Conservation (phyloP, 345 rosid genomes). For the Punica granatum region DNA sequence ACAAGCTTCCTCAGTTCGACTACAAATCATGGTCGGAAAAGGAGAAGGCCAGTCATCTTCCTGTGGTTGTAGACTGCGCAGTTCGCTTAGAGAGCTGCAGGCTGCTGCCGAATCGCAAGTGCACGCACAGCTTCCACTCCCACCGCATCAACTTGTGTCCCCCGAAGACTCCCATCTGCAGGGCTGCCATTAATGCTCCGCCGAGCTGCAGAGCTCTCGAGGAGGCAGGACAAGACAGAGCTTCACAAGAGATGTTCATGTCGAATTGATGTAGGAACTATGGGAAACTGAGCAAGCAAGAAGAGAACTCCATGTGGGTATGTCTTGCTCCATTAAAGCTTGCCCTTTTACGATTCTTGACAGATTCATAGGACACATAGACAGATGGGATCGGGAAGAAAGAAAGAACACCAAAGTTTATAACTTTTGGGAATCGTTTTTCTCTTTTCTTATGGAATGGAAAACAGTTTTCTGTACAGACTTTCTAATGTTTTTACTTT, state of each 20-base stretch:
- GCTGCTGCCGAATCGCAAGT: conserved; percentile 33
- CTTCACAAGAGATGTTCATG: not conserved
- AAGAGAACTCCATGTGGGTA: not conserved
- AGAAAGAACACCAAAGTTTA: too few relatives aligned
- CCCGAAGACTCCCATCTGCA: conserved; percentile 33
- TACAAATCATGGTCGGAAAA: conserved; percentile 19
- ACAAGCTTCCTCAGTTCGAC: conserved; percentile 30
- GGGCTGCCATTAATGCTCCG: conserved; percentile 17
- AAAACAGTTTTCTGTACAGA: too few relatives aligned
- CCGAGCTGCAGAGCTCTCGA: not conserved
- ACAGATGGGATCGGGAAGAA: too few relatives aligned
- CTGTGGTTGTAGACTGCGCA: conserved; percentile 30
- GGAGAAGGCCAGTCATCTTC: too few relatives aligned
- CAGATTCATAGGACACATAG: too few relatives aligned
- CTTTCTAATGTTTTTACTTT: too few relatives aligned
- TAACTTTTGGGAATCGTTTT: too few relatives aligned
- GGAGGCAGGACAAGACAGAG: conserved; percentile 1
- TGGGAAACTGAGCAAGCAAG: not conserved
- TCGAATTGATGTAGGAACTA: not conserved
- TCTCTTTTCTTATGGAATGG: too few relatives aligned
- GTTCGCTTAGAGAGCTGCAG: conserved; percentile 41
- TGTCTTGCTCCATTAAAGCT: not conserved
- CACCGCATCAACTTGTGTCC: conserved; percentile 40
- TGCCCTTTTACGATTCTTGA: too few relatives aligned
- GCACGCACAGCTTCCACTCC: conserved; percentile 36